Percentiles rank a stretch among this genome's conserved stretches.
These are phyloP conservation scores for Mycosphaerella arachidis DNA, from an alignment of 2,329 filamentous ascomycete species.

Conservation along the genomic window DNA sequence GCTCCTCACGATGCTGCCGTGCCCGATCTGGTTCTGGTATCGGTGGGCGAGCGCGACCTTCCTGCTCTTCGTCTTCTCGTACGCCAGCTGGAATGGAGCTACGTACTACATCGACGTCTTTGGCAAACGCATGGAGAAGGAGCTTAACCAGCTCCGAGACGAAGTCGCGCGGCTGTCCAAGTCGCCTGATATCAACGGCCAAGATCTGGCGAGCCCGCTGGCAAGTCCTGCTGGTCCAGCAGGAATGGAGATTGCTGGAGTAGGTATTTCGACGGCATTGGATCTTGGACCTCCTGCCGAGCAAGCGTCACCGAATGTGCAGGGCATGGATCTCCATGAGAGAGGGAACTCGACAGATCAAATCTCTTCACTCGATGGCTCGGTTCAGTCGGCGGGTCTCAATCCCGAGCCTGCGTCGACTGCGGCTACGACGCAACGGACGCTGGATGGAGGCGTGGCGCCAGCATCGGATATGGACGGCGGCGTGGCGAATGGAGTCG, in stretches of 20 bases:
- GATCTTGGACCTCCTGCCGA: conserved; percentile 30
- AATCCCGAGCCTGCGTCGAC: not conserved
- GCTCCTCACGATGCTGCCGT: conserved; percentile 87
- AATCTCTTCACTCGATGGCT: not conserved
- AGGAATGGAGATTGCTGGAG: conserved; percentile 12
- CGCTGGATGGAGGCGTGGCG: not conserved
- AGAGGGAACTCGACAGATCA: not conserved
- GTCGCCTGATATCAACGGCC: conserved; percentile 27
- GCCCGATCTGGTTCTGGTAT: conserved; percentile 90
- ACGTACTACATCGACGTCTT: conserved; percentile 99
- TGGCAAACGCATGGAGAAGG: conserved; percentile 92
- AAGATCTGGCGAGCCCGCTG: conserved; percentile 25
- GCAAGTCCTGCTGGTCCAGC: conserved; percentile 26
- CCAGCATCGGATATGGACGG: not conserved
- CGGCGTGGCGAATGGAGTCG: not conserved
- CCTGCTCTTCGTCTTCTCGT: conserved; percentile 76
- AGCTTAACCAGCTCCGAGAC: conserved; percentile 80
- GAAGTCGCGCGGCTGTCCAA: conserved; percentile 57
- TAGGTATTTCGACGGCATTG: conserved; percentile 23
- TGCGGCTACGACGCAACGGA: not conserved
- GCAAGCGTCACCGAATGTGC: conserved; percentile 5
- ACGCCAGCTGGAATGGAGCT: conserved; percentile 95
- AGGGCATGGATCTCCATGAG: not conserved
- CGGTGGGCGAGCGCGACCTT: conserved; percentile 74
- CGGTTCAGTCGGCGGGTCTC: not conserved